Evolutionary conservation across 805 yeast genomes (phyloP), one percentile per base, ranked within the genome.

Genomic region (Blastobotrys peoriensis): DNA sequence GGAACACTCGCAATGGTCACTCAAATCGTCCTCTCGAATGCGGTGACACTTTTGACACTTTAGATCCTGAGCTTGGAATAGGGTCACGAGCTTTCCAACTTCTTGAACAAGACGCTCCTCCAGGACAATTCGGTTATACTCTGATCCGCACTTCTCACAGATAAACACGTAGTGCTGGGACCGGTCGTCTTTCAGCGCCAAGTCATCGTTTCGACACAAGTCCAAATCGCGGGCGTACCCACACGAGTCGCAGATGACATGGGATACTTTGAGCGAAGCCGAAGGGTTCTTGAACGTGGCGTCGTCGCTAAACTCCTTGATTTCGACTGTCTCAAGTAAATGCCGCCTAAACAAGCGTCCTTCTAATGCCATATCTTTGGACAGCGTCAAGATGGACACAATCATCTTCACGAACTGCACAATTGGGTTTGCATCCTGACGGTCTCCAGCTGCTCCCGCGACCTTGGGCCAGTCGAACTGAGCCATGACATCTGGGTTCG

Each of bases 1-100:
- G 0, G 98, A 91, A 61, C 98, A 93, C 17, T 75, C 65, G 63
- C 98, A 94, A 60, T 79, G 79, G 23, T 70, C 70, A 25, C 87
- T 74, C 75, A 93, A 70, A 50, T 82, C 81, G 53, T 77, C 81
- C 28, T 75, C 78, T 55, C 78, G 78, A 45, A 86, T 68, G 45
- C 69, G 75, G 20, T 76, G 72, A 64, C 98, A 93, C 58, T 85
- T 87, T 15, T 67, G 59, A 63, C 99, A 93, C 54, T 75, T 76
- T 55, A 84, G 68, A 62, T 91, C 98, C 64, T 93, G 99, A 18
- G 75, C 68, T 60, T 78, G 77, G 62, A 75, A 93, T 42, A 70
- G 65, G n/a, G 81, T 71, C 1, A 85, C 48, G 20, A 73, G 57
- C 48, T 74, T 68, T 53, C 75, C 70, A 38, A 84, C 69, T 53